These are phyloP conservation scores for Conoideocrella luteorostrata DNA, from an alignment of 2,329 filamentous ascomycete genomes.

Conservation along the genomic window DNA sequence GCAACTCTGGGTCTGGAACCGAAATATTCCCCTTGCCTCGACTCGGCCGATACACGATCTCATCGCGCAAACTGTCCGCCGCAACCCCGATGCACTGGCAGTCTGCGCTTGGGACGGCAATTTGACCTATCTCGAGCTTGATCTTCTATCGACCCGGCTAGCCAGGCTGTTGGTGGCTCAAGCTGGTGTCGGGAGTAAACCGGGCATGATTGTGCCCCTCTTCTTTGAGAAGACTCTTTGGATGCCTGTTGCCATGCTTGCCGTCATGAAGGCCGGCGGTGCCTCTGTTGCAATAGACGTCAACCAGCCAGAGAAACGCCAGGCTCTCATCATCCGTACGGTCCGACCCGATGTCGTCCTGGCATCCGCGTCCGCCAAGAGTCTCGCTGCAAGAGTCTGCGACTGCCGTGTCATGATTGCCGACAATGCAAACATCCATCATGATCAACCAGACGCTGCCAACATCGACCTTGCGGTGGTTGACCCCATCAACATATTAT, in stretches of 20 bases:
- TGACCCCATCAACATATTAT: neutral
- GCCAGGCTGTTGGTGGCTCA: neutral
- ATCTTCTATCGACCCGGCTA: neutral
- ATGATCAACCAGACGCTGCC: neutral
- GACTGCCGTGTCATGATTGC: neutral
- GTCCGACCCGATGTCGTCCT: neutral
- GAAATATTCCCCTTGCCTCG: no score
- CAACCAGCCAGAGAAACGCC: neutral
- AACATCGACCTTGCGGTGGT: neutral
- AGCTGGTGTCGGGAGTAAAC: neutral
- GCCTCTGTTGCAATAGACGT: neutral
- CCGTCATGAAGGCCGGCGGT: constrained; percentile 2
- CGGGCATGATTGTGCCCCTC: neutral
- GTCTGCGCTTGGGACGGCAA: neutral
- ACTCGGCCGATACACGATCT: neutral
- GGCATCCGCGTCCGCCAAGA: neutral
- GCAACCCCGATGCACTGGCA: neutral
- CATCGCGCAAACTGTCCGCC: neutral
- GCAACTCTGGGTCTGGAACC: neutral
- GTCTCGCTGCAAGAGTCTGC: neutral
- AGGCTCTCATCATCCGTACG: neutral
- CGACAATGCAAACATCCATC: neutral
- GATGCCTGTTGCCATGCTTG: neutral
- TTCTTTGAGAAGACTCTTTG: constrained; percentile 1
- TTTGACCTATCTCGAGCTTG: neutral